Percentiles rank a stretch among this genome's conserved stretches.
phyloP scores from a whole-genome alignment of 768 basidiomycete species.

The Mycena maculata region DNA sequence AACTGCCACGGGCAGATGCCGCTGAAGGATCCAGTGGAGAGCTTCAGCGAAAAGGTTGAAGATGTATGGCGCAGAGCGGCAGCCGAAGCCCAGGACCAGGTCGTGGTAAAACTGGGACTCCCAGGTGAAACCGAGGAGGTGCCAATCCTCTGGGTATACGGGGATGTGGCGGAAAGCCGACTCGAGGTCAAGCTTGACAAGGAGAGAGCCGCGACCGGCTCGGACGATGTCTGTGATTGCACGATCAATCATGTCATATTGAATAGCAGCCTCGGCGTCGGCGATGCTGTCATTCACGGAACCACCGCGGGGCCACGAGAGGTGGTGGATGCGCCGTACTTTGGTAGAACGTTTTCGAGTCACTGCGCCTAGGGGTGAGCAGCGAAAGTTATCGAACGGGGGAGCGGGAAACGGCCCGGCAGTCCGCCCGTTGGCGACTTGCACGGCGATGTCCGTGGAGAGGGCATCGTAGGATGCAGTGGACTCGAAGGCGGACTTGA shows the following conservation, averaged over 20 bases:
- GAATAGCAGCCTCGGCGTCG: constrained; percentile 30
- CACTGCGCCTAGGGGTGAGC: constrained; percentile 36
- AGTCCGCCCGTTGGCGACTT: no score
- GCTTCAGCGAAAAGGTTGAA: no score
- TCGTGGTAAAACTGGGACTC: not conserved
- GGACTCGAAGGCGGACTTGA: constrained; percentile 27
- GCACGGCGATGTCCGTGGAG: no score
- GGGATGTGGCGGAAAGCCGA: constrained; percentile 15
- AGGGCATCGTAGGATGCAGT: constrained; percentile 9
- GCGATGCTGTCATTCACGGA: constrained; percentile 39
- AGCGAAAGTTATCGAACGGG: constrained; percentile 36
- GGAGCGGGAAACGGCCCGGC: constrained; percentile 35
- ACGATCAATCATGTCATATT: constrained; percentile 15
- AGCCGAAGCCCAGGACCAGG: not conserved
- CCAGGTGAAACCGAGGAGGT: not conserved
- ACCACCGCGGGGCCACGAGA: constrained; percentile 33
- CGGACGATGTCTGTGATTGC: constrained; percentile 24
- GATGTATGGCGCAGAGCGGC: not conserved
- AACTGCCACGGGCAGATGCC: no score
- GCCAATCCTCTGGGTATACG: constrained; percentile 34
- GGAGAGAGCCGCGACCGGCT: constrained; percentile 29
- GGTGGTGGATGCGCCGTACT: constrained; percentile 33
- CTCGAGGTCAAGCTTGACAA: constrained; percentile 36
- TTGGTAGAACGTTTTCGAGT: constrained; percentile 34
- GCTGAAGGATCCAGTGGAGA: no score